A percentile compares a stretch with the other conserved stretches of the same genome.
phyloP scores from a whole-genome alignment of 2,329 filamentous ascomycete genomes.

The Tolypocladium sp. region DNA sequence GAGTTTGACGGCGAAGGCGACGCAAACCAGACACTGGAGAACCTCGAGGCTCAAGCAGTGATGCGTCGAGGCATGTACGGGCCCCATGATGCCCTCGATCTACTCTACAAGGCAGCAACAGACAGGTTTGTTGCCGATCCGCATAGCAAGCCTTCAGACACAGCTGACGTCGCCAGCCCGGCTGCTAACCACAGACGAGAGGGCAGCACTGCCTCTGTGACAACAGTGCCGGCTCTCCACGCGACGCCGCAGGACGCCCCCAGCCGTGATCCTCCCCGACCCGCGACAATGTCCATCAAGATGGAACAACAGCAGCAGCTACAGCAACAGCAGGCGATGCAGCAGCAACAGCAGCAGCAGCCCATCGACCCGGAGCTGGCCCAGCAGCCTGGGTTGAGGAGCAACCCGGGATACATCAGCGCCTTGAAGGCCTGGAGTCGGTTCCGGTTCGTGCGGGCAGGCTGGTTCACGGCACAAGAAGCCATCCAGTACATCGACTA shows the following conservation, averaged over 20 bases:
- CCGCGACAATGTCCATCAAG: conserved; percentile 8
- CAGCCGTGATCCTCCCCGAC: conserved; percentile 1
- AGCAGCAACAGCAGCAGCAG: conserved; percentile 10
- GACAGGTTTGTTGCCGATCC: conserved; percentile 39
- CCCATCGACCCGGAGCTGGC: conserved; percentile 37
- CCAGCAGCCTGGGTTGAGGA: conserved; percentile 31
- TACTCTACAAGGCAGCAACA: conserved; percentile 80
- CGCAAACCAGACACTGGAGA: conserved; percentile 53
- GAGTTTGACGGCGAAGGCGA: conserved; percentile 39
- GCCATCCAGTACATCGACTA: conserved; percentile 92
- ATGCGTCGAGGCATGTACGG: conserved; percentile 73
- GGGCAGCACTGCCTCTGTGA: conserved; percentile 16
- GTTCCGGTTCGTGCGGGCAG: conserved; percentile 89
- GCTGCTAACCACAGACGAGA: conserved; percentile 19
- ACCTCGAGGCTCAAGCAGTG: conserved; percentile 54
- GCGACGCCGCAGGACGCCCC: conserved; percentile 5
- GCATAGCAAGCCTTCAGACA: conserved; percentile 1
- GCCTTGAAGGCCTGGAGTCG: conserved; percentile 83
- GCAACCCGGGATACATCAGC: conserved; percentile 50
- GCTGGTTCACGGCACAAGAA: conserved; percentile 92
- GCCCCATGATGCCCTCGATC: conserved; percentile 83
- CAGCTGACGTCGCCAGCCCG: conserved; percentile 10
- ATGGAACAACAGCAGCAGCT: conserved; percentile 1
- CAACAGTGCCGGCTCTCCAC: conserved; percentile 9
- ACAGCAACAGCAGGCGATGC: neutral